Percentiles rank a stretch among this genome's conserved stretches.
Evolutionary conservation across 805 yeast genomes (phyloP).

Genomic region (Lipomyces anomalus): DNA sequence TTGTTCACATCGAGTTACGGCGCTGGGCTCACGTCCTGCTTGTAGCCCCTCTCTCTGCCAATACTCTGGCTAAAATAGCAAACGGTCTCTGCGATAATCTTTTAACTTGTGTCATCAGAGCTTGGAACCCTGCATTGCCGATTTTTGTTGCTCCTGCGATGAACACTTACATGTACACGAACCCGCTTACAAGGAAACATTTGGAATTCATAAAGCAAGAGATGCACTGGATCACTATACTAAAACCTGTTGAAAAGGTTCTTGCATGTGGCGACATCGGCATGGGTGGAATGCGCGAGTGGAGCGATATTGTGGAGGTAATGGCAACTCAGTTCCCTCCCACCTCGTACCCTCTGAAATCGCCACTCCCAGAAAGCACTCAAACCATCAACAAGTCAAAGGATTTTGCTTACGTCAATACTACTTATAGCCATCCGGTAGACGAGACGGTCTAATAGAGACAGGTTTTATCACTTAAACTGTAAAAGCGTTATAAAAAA

Average conservation of each 20-base stretch:
- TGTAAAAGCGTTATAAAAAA: too few species aligned
- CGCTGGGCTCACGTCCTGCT: conserved; percentile 94
- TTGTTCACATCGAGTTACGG: conserved; percentile 86
- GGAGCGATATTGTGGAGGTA: conserved; percentile 87
- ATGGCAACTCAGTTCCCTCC: conserved; percentile 57
- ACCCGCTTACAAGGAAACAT: conserved; percentile 81
- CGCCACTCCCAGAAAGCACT: too few species aligned
- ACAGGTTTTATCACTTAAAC: too few species aligned
- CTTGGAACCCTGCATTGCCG: conserved; percentile 93
- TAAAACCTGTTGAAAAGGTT: conserved; percentile 91
- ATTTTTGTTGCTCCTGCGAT: conserved; percentile 90
- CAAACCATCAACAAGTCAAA: too few species aligned
- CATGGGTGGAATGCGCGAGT: conserved; percentile 99
- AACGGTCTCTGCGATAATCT: conserved; percentile 89
- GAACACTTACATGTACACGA: conserved; percentile 88
- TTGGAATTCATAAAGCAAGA: conserved; percentile 71
- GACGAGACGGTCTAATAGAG: too few species aligned
- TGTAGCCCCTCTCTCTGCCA: conserved; percentile 93
- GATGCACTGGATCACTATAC: conserved; percentile 92
- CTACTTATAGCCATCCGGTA: too few species aligned
- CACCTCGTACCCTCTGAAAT: conserved; percentile 9
- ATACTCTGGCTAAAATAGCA: conserved; percentile 82
- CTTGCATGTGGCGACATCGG: conserved; percentile 95
- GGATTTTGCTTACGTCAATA: too few species aligned
- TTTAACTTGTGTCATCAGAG: conserved; percentile 82